Conservation (phyloP, 208 protist genomes). For the Trypanosoma rangeli region DNA sequence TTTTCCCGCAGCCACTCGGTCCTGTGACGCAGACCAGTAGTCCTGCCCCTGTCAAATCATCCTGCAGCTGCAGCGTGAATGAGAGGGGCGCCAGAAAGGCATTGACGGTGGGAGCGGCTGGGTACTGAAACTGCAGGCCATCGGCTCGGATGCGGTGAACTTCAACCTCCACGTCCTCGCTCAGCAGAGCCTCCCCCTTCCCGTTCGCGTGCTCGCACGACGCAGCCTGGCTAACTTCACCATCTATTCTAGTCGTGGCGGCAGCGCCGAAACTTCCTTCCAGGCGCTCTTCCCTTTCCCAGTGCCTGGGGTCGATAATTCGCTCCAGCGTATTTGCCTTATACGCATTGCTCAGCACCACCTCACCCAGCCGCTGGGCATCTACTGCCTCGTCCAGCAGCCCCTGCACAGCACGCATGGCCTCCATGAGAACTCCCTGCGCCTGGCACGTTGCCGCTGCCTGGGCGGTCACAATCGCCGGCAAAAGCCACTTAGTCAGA, state of each 20-base stretch:
- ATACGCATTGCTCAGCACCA: slow-evolving; percentile 71
- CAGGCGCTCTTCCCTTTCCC: slow-evolving; percentile 37
- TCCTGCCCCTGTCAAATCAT: slow-evolving; percentile 29
- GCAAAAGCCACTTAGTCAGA: slow-evolving; percentile 14
- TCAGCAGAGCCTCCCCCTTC: not conserved
- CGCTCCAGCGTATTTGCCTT: slow-evolving; percentile 66
- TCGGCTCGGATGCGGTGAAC: slow-evolving; percentile 28
- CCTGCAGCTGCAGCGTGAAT: slow-evolving; percentile 19
- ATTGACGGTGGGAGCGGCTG: slow-evolving; percentile 55
- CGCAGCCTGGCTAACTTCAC: not conserved
- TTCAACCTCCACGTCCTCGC: slow-evolving; percentile 1
- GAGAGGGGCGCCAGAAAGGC: slow-evolving; percentile 38
- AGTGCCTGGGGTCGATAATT: slow-evolving; percentile 40
- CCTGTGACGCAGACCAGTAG: slow-evolving; percentile 61
- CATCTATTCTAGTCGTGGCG: slow-evolving; percentile 1
- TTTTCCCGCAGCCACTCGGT: slow-evolving; percentile 74
- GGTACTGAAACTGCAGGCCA: slow-evolving; percentile 64
- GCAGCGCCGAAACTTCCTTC: not conserved
- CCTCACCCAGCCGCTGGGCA: slow-evolving; percentile 43
- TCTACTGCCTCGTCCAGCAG: slow-evolving; percentile 42
- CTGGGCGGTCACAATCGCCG: slow-evolving; percentile 15
- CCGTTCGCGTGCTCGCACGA: not conserved
- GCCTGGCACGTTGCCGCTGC: slow-evolving; percentile 14
- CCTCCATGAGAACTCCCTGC: slow-evolving; percentile 33
- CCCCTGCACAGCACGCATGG: slow-evolving; percentile 37